Evolutionary conservation across 2,329 filamentous ascomycete genomes (phyloP), one percentile per base, ranked within the genome.

Genomic region (Teratosphaeria zuluensis): DNA sequence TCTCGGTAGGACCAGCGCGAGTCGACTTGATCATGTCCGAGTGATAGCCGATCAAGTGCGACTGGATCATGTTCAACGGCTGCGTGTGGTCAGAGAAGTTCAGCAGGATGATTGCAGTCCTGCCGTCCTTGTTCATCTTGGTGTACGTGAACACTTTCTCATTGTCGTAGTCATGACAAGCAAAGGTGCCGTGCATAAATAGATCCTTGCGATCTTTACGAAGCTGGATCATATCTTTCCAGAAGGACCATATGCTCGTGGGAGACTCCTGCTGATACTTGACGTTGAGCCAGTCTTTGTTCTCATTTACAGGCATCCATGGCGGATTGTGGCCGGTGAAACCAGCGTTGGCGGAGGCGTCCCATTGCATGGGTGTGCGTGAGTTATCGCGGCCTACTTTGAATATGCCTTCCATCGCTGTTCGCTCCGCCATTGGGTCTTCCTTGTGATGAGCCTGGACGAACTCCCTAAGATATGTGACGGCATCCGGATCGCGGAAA

Each of bases 361-460:
- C 78, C 87, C 88, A 91, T 68, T 89, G 86, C 72, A 91, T 85
- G 0, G 87, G 87, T 0, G 85, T 84, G 53, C 88, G 79, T 7
- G 83, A 84, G 70, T 91, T 88, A 71, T 91, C 88, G 24, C 87
- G 71, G 7, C 80, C 83, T 68, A 84, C 83, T 62, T 78, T 75
- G 62, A 82, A 80, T 66, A 85, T 73, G 38, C 80, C 76, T 9
- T 74, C 70, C 63, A 80, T 78, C 0, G 78, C 80, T 33, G 77
- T 74, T 16, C 72, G 74, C 3, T 81, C 72, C 32, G 68, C 72
- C 55, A 74, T 69, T 56, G 35, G 59, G 56, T 74, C 28, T 2
- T 31, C 69, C 7, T 61, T 63, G 16, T 66, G 64, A 55, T 68
- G 68, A 16, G 62, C 64, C 4, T 69, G 67, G 14, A 67, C 64